Base-by-base conservation (phyloP, 495 filamentous ascomycete species). In the Xylaria sp. region DNA sequence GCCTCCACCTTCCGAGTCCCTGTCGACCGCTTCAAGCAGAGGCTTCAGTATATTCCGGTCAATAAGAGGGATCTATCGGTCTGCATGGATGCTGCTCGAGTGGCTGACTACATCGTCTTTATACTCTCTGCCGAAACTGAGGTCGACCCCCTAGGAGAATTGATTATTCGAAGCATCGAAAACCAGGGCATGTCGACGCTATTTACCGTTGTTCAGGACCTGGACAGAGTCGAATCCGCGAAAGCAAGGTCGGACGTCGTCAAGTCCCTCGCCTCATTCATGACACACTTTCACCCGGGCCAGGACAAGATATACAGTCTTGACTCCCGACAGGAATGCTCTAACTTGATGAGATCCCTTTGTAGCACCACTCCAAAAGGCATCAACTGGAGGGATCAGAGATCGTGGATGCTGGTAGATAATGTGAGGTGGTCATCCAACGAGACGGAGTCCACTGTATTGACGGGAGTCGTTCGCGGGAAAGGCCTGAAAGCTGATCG, bases 321-420 rank as follows among this genome's bases (percentile, higher is more conserved):
- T 57, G 93, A 97, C 73, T 93, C 90, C 11, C 83, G 91, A 77
- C 94, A 97, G 77, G 96, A 99, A 78, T 94, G 92, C 78, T 87
- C 92, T 12, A 98, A 97, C 75, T 82, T 95, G 17, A 92, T 98
- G 78, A 89, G 97, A 26, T 94, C 93, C 24, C 81, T 99, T 19
- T 99, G 96, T 81, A 97, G 91, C 65, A 91, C 90, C 7, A 93
- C 89, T 12, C 95, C 97, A 29, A 98, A 97, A 80, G 97, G 97
- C 11, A 87, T 99, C 24, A 85, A 89, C 57, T 99, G 96, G 96
- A 89, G 97, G 75, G 97, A 98, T 70, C 91, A 97, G 70, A 86
- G 96, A 71, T 95, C 93, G 73, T 99, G 95, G 92, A 93, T 99
- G 90, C 83, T 97, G 31, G 89, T 94, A 9, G 95, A 99, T 72